Conservation (phyloP, 495 filamentous ascomycete genomes). For the Podospora fimiseda region DNA sequence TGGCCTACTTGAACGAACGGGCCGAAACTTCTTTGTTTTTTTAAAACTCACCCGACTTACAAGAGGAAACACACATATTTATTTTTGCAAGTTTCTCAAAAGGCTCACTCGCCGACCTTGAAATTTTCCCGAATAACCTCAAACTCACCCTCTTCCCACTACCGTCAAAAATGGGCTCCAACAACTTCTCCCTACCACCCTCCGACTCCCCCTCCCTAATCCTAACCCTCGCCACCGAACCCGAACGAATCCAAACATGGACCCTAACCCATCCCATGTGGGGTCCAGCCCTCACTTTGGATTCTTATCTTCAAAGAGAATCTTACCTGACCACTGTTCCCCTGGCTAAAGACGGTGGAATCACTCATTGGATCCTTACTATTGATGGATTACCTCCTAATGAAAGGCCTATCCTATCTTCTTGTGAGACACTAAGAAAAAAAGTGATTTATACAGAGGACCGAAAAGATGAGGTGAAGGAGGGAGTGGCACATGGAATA, state of each 20-base stretch:
- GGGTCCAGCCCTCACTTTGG: constrained; percentile 58
- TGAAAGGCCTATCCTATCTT: constrained; percentile 61
- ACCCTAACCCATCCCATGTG: constrained; percentile 63
- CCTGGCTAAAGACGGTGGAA: constrained; percentile 63
- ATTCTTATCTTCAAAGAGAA: constrained; percentile 76
- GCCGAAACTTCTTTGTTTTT: too few relatives aligned
- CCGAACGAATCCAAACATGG: constrained; percentile 59
- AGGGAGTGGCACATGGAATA: constrained; percentile 71
- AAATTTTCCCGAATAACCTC: too few relatives aligned
- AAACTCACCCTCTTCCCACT: too few relatives aligned
- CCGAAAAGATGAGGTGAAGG: constrained; percentile 41
- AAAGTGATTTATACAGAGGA: constrained; percentile 43
- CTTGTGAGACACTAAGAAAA: constrained; percentile 81
- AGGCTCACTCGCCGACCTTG: too few relatives aligned
- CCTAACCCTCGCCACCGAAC: constrained; percentile 60
- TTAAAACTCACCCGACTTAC: too few relatives aligned
- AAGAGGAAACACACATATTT: too few relatives aligned
- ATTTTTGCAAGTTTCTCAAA: too few relatives aligned
- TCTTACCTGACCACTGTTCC: constrained; percentile 57
- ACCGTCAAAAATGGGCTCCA: constrained; percentile 17
- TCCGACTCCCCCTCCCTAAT: constrained; percentile 54
- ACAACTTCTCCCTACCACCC: constrained; percentile 39
- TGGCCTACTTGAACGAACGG: too few relatives aligned
- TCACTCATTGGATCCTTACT: constrained; percentile 84
- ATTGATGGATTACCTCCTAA: constrained; percentile 40